These are phyloP conservation scores for Suhomyces sp. DNA, from an alignment of 805 yeast genomes.

Conservation along the genomic window DNA sequence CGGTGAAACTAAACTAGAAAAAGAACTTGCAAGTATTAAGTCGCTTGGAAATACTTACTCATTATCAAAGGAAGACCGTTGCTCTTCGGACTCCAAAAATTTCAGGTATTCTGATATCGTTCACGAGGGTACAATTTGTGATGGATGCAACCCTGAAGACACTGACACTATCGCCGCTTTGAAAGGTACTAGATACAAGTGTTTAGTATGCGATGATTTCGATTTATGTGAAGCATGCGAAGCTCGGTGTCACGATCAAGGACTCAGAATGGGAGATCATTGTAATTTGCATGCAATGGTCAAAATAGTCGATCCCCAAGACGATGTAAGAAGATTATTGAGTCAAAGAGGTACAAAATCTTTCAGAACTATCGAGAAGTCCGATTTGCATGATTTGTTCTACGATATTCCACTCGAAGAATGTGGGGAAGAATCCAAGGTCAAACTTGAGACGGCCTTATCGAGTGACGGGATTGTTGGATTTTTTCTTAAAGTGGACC, in stretches of 20 bases:
- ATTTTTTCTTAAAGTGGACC: conserved; percentile 17
- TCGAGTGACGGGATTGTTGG: conserved; percentile 13
- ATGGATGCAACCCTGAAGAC: conserved; percentile 29
- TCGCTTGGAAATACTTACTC: neutral
- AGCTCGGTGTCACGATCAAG: conserved; percentile 10
- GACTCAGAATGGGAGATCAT: conserved; percentile 18
- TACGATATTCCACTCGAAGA: conserved; percentile 27
- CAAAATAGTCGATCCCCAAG: conserved; percentile 17
- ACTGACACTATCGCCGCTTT: conserved; percentile 26
- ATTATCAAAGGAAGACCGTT: neutral
- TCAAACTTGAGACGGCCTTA: conserved; percentile 15
- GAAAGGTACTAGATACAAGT: conserved; percentile 47
- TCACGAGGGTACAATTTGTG: conserved; percentile 32
- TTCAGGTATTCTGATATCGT: neutral
- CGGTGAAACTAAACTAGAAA: neutral
- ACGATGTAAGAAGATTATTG: neutral
- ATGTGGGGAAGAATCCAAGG: conserved; percentile 10
- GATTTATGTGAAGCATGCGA: conserved; percentile 49
- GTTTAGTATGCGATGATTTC: conserved; percentile 51
- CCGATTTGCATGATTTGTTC: conserved; percentile 13
- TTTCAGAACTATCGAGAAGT: neutral
- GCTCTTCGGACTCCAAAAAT: neutral
- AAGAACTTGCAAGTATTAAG: neutral
- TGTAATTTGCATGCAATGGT: conserved; percentile 27
- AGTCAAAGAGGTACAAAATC: neutral